Base-by-base conservation (phyloP, 345 rosid species). In the Aquilaria malaccensis region DNA sequence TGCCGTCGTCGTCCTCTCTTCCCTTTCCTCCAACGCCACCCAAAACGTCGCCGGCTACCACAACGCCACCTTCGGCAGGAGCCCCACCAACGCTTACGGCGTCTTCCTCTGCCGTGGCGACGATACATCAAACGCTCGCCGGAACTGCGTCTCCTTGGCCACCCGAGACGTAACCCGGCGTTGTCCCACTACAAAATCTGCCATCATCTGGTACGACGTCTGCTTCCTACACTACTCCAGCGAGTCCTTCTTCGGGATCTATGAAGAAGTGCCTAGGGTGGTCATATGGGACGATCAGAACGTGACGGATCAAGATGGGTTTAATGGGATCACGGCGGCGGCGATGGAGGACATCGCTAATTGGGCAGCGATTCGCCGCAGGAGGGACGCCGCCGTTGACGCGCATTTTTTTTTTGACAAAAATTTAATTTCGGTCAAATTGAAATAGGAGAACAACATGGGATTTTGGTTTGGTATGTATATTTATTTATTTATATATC, bases 61-160 rank as follows among this genome's bases (percentile, higher is more conserved):
- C 43, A 37, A 2, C 43, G 43, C 43, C 43, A 37, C 43, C 43
- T 37, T 7, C 43, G 43, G 43, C 2, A 5, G 43, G 43, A 7
- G 3, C 43, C 43, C 43, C 1, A 37, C 1, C 43, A 37, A 7
- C 0, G 43, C 43, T 59, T 49, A 70, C 43, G 65, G 76, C 43
- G 74, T 74, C 45, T 77, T 63, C 65, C 76, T 80, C 13, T 77
- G 84, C 63, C 68, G 76, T 1, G 81, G 77, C 0, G 79, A 80
- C 53, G 49, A 30, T 13, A 5, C 64, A 53, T 3, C 50, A 9
- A 30, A 37, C 14, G 13, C 0, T 0, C 77, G 79, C 58, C 64
- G 50, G 9, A 15, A 56, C 29, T 80, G 78, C 49, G 45, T 74
- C 13, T 13, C 30, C 2, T 12, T 7, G 0, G 77, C 81, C 0